phyloP scores from a whole-genome alignment of 83 land plant genomes.

The Picea abies region DNA sequence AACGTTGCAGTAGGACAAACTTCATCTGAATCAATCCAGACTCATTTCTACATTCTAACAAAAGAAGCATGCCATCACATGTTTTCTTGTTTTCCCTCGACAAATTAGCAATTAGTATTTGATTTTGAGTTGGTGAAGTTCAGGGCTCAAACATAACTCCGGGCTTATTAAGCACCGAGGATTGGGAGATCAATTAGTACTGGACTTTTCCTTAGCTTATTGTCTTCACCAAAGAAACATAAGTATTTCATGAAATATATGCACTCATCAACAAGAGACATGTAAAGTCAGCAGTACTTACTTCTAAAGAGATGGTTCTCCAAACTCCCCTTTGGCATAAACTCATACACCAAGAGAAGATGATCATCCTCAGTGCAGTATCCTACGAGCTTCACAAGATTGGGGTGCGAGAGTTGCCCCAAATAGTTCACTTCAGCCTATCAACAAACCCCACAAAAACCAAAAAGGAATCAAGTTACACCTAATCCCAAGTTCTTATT shows the following conservation, averaged over 20 bases:
- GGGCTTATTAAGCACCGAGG: no score
- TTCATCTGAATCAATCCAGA: not conserved
- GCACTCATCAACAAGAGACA: not conserved
- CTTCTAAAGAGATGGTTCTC: conserved; percentile 18
- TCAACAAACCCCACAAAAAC: not conserved
- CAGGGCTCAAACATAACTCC: no score
- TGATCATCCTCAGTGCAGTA: conserved; percentile 18
- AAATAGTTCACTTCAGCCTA: conserved; percentile 21
- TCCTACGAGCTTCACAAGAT: conserved; percentile 14
- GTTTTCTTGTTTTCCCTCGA: not conserved
- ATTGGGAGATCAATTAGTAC: no score
- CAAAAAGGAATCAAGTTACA: not conserved
- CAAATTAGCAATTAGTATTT: not conserved
- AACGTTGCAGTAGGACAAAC: not conserved
- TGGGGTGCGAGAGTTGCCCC: conserved; percentile 20
- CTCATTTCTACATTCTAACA: not conserved
- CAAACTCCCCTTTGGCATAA: conserved; percentile 16
- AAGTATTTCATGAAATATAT: not conserved
- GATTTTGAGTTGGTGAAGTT: not conserved
- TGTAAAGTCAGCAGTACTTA: not conserved
- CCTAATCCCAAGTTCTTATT: not conserved
- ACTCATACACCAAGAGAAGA: conserved; percentile 13
- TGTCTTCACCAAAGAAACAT: no score
- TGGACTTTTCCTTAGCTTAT: no score
- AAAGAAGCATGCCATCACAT: not conserved